These are phyloP conservation scores for Theobroma grandiflorum DNA, from an alignment of 441 rosid species.

Conservation along the genomic window DNA sequence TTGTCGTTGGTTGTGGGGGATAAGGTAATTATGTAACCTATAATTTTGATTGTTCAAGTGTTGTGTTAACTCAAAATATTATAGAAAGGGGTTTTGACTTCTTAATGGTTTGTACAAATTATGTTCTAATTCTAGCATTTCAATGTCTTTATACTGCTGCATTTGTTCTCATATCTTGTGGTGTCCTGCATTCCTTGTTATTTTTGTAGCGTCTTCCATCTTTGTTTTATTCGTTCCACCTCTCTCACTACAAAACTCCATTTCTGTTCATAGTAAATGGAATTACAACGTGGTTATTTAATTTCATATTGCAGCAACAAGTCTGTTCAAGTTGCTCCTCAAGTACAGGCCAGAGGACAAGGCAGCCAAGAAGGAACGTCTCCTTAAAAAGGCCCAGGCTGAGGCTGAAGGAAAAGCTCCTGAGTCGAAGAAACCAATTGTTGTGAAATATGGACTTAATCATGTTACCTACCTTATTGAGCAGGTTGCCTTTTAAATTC, in stretches of 20 bases:
- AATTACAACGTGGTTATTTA: neutral
- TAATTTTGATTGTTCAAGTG: neutral
- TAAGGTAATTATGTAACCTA: neutral
- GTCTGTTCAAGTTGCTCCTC: conserved; percentile 74
- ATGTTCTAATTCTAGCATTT: neutral
- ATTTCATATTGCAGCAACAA: conserved; percentile 56
- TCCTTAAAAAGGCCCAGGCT: conserved; percentile 77
- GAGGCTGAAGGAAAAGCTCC: conserved; percentile 79
- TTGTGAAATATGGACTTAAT: conserved; percentile 86
- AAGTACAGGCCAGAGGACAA: conserved; percentile 95
- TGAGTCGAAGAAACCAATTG: conserved; percentile 87
- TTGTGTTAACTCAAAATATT: neutral
- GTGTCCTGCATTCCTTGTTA: neutral
- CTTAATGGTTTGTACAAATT: neutral
- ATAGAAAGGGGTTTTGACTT: neutral
- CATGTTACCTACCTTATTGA: conserved; percentile 89
- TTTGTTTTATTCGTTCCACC: neutral
- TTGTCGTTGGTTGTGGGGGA: neutral
- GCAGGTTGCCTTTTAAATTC: conserved; percentile 47
- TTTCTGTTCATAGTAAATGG: neutral
- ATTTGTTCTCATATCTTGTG: neutral
- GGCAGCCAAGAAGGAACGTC: conserved; percentile 85
- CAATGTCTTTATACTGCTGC: neutral
- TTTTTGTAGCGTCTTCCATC: neutral
- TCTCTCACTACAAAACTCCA: neutral